Evolutionary conservation across 2,329 filamentous ascomycete genomes (phyloP).

Genomic region (Penicillium sp.): DNA sequence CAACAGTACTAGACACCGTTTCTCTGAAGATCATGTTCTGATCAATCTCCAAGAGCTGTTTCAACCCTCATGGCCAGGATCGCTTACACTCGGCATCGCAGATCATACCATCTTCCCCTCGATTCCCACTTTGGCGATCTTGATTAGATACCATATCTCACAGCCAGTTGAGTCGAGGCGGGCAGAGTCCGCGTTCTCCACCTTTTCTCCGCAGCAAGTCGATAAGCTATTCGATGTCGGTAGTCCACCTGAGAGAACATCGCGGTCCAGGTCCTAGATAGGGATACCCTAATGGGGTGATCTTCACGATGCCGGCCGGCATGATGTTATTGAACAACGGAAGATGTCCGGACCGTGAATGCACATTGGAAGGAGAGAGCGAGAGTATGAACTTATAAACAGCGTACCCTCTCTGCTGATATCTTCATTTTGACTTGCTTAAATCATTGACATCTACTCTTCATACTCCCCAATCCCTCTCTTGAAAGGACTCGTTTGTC

Average conservation of each 20-base stretch:
- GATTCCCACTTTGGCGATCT: background rate
- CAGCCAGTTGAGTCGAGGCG: background rate
- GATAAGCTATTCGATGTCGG: conserved; percentile 13
- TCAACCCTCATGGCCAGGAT: background rate
- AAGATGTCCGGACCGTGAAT: background rate
- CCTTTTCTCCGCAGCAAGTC: background rate
- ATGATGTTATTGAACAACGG: background rate
- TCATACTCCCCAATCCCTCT: background rate
- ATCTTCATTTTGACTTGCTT: background rate
- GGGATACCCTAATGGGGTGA: conserved; percentile 24
- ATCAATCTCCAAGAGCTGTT: background rate
- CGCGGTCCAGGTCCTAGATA: background rate
- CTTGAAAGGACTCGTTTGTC: background rate
- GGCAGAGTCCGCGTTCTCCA: background rate
- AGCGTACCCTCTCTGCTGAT: background rate
- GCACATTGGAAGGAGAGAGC: background rate
- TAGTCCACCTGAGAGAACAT: background rate
- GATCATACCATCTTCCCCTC: background rate
- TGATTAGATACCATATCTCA: background rate
- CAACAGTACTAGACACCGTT: too few relatives aligned
- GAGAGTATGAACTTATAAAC: background rate
- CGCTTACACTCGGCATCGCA: background rate
- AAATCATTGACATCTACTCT: background rate
- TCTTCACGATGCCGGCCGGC: background rate
- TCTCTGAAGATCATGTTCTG: background rate